These are phyloP conservation scores for Cardamine resedifolia DNA, from an alignment of 345 rosid species.

Conservation along the genomic window DNA sequence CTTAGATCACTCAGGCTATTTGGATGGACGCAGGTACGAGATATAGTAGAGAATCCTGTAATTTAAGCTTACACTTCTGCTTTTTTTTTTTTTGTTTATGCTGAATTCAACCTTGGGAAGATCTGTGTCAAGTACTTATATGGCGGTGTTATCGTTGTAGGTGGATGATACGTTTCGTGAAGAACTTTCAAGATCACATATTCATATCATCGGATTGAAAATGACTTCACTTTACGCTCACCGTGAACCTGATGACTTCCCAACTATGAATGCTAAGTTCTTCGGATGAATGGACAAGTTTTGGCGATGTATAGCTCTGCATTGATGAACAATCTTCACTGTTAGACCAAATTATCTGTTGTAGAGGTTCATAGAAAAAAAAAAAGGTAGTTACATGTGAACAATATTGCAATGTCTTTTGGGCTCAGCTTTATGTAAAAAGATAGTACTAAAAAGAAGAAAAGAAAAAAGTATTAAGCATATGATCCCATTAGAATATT, in stretches of 20 bases:
- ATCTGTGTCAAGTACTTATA: constrained; percentile 8
- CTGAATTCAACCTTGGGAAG: not conserved
- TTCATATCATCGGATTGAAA: constrained; percentile 43
- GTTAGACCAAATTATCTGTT: not conserved
- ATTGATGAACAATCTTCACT: constrained; percentile 9
- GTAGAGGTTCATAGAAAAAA: not conserved
- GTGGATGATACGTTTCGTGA: constrained; percentile 23
- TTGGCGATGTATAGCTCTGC: constrained; percentile 2
- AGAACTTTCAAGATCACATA: constrained; percentile 34
- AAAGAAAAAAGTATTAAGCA: constrained; percentile 3
- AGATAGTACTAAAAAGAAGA: not conserved
- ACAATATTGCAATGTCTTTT: constrained; percentile 11
- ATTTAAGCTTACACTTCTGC: not conserved
- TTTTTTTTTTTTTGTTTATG: not conserved
- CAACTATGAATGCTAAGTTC: constrained; percentile 27
- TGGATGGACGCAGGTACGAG: constrained; percentile 62
- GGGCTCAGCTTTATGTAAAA: not conserved
- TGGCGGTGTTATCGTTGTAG: constrained; percentile 6
- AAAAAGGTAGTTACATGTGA: not conserved
- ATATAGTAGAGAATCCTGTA: not conserved
- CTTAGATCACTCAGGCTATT: constrained; percentile 54
- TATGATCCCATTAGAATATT: constrained; percentile 30
- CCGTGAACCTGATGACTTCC: constrained; percentile 13
- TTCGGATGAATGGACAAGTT: constrained; percentile 22
- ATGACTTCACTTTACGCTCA: constrained; percentile 25